phyloP scores from a whole-genome alignment of 139 green algal species.

The Chlorella sp. region DNA sequence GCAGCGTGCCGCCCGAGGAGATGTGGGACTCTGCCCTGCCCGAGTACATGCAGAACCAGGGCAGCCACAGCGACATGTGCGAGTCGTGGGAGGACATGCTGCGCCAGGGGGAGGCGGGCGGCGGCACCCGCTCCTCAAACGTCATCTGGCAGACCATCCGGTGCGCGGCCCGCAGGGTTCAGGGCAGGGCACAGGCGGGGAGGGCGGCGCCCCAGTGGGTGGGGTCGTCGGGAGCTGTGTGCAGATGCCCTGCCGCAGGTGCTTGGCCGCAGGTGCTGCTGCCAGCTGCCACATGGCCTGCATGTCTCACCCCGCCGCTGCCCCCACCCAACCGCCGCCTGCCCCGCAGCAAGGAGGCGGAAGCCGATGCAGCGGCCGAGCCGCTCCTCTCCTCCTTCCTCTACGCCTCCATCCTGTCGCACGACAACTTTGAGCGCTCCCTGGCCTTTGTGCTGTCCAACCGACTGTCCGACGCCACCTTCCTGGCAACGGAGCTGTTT shows the following conservation, averaged over 20 bases:
- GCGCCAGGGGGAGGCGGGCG: not conserved
- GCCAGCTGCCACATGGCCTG: too few relatives aligned
- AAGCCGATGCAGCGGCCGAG: conserved; percentile 54
- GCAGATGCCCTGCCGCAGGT: too few relatives aligned
- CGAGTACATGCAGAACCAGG: conserved; percentile 24
- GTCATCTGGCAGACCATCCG: conserved; percentile 15
- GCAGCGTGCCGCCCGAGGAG: not conserved
- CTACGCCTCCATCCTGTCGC: conserved; percentile 65
- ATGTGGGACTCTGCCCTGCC: not conserved
- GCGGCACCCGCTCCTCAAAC: not conserved
- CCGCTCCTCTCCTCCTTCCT: conserved; percentile 71
- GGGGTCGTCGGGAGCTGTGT: too few relatives aligned
- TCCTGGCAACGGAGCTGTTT: conserved; percentile 66
- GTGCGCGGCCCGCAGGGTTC: not conserved
- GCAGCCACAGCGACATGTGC: not conserved
- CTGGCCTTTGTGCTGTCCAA: conserved; percentile 73
- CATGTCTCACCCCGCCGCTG: too few relatives aligned
- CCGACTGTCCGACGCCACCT: conserved; percentile 58
- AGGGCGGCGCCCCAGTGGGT: too few relatives aligned
- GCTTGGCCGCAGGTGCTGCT: too few relatives aligned
- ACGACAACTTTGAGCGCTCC: conserved; percentile 60
- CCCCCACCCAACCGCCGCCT: too few relatives aligned
- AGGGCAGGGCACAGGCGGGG: too few relatives aligned
- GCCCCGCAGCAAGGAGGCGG: conserved; percentile 50
- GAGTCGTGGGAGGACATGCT: conserved; percentile 23